Evolutionary conservation across 164 flowering plant genomes (phyloP).

Genomic region (Berberis thunbergii): DNA sequence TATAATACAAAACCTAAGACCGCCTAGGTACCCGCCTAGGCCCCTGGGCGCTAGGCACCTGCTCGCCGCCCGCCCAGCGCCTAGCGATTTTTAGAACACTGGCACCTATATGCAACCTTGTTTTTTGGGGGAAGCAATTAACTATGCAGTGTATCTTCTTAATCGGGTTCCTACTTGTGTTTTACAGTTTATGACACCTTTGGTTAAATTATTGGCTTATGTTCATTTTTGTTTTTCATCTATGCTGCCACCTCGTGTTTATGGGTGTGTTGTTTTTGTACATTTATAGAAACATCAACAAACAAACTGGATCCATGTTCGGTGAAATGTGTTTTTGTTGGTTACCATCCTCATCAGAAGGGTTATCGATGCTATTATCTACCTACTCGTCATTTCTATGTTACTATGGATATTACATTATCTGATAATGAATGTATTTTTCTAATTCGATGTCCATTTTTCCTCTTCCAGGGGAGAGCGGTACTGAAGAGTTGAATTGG

Average conservation of each 20-base stretch:
- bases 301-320: neutral
- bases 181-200: neutral
- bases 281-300: no score
- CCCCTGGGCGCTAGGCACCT: no score
- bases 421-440: neutral
- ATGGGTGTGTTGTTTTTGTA: conserved; percentile 11
- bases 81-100: no score
- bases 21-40: no score
- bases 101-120: neutral
- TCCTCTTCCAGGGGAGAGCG: neutral
- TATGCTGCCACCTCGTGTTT: conserved; percentile 15
- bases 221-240: neutral
- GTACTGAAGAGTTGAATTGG: neutral
- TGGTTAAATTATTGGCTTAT: neutral
- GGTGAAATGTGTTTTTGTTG: neutral
- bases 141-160: neutral
- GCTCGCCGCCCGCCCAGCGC: no score
- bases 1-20: no score
- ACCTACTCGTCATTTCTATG: no score
- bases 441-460: neutral
- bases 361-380: no score
- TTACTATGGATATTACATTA: neutral
- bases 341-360: neutral
- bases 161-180: neutral
- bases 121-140: neutral